Evolutionary conservation across 441 rosid species (phyloP), one percentile per base, ranked within the genome.

Genomic region (Sinapis alba): DNA sequence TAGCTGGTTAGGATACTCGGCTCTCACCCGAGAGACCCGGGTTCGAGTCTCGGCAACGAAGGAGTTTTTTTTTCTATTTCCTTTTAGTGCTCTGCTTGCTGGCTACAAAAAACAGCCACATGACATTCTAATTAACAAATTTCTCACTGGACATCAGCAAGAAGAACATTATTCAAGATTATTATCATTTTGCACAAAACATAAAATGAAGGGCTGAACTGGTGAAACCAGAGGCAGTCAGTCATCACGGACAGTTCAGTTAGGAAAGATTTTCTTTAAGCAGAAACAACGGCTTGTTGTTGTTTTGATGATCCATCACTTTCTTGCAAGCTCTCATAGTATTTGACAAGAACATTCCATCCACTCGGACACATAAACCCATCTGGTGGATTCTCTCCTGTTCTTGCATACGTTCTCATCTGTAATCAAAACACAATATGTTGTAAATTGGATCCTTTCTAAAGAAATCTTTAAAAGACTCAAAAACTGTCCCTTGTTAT

Each of bases 1-100:
- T 94, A 94, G 97, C 79, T 81, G 97, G 97, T 93, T 21, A 93
- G 98, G 96, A 95, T 91, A 84, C 86, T 89, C 91, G 99, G 92
- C 93, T 93, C 91, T 95, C 97, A 91, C 98, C 95, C 91, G 88
- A 85, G 85, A 86, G 91, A 92, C 93, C 92, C 92, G 88, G 91
- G 90, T 90, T 90, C 92, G 71, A 88, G 82, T 86, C 86, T 90
- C 92, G 90, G 90, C 90, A 87, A 83, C 86, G 90, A 94, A 89
- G 88, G 96, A 89, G 88, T 0, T 3, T 1, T 50, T 61, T 71
- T 50, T 1, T 1, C 3, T 2, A 28, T 1, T 1, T 15, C 24
- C 6, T 10, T 56, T 12, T 2, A 47, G 23, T 23, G 16, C 18
- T 13, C n/a, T n/a, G n/a, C n/a, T n/a, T n/a, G 18, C 2, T 57